Conservation (phyloP, 345 rosid genomes). For the Eutrema heterophyllum region DNA sequence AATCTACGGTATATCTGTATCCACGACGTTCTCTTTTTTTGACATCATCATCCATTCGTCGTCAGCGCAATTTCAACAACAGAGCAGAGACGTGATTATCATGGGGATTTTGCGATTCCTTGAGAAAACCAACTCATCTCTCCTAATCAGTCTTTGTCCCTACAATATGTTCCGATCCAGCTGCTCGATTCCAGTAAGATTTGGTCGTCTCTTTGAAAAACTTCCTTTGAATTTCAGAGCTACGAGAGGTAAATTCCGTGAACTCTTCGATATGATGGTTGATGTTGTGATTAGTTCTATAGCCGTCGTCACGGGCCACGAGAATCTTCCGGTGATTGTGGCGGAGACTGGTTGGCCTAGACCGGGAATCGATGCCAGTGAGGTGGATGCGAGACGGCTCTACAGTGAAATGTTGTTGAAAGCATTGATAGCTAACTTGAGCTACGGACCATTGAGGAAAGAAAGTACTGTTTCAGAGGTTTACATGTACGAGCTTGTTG, state of each 20-base stretch:
- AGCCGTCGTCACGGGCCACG: slow-evolving; percentile 69
- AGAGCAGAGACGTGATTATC: slow-evolving; percentile 47
- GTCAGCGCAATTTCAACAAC: slow-evolving; percentile 57
- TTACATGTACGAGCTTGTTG: slow-evolving; percentile 66
- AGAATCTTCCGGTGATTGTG: slow-evolving; percentile 59
- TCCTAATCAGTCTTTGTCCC: slow-evolving; percentile 68
- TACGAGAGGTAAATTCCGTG: slow-evolving; percentile 68
- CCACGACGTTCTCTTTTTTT: slow-evolving; percentile 79
- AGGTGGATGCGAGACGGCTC: slow-evolving; percentile 55
- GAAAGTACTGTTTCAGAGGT: slow-evolving; percentile 62
- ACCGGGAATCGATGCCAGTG: slow-evolving; percentile 42
- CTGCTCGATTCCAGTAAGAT: slow-evolving; percentile 60
- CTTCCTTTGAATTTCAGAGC: slow-evolving; percentile 60
- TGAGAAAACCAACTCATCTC: slow-evolving; percentile 62
- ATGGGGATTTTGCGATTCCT: slow-evolving; percentile 61
- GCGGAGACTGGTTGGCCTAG: slow-evolving; percentile 94
- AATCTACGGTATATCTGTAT: slow-evolving; percentile 49
- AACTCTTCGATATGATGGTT: slow-evolving; percentile 84
- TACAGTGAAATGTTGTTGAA: slow-evolving; percentile 58
- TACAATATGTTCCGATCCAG: slow-evolving; percentile 62
- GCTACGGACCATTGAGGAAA: slow-evolving; percentile 71
- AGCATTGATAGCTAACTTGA: slow-evolving; percentile 51
- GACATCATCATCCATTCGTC: slow-evolving; percentile 38
- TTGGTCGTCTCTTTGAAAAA: slow-evolving; percentile 59
- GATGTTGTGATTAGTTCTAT: slow-evolving; percentile 65